phyloP scores from a whole-genome alignment of 176 grass and related monocot species.

The Bothriochloa decipiens region DNA sequence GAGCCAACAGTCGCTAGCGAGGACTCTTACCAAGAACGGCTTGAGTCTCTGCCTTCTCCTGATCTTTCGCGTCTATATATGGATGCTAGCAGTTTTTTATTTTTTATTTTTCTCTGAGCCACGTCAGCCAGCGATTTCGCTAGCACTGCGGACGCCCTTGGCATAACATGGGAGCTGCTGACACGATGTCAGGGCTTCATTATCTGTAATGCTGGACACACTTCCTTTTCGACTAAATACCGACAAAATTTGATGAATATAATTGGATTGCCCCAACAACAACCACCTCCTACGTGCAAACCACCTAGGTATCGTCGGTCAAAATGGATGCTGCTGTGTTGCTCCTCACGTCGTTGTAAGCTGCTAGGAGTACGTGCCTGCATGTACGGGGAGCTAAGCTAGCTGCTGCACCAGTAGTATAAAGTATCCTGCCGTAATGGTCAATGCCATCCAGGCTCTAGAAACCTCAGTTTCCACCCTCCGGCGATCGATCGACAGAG shows the following conservation, averaged over 20 bases:
- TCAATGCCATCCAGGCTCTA: neutral
- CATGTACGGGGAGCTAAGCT: neutral
- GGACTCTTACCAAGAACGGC: too few relatives aligned
- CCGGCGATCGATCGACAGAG: neutral
- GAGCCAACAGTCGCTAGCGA: too few relatives aligned
- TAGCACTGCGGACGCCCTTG: too few relatives aligned
- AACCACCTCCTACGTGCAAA: conserved; percentile 17
- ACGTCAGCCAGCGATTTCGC: too few relatives aligned
- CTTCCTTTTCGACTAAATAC: neutral
- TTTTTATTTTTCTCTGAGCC: too few relatives aligned
- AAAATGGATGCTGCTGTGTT: neutral
- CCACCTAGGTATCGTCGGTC: neutral
- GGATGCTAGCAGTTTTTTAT: too few relatives aligned
- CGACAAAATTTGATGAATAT: neutral
- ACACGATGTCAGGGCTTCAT: neutral
- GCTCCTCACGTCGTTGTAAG: conserved; percentile 36
- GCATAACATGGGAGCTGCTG: neutral
- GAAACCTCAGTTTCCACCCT: neutral
- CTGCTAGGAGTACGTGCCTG: conserved; percentile 33
- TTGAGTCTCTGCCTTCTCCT: too few relatives aligned
- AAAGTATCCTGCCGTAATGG: neutral
- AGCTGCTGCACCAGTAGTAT: conserved; percentile 13
- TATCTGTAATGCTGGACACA: too few relatives aligned
- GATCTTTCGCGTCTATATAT: too few relatives aligned
- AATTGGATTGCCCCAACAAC: neutral